Evolutionary conservation across 2,329 filamentous ascomycete genomes (phyloP).

Genomic region (Epicoccum sorghinum): DNA sequence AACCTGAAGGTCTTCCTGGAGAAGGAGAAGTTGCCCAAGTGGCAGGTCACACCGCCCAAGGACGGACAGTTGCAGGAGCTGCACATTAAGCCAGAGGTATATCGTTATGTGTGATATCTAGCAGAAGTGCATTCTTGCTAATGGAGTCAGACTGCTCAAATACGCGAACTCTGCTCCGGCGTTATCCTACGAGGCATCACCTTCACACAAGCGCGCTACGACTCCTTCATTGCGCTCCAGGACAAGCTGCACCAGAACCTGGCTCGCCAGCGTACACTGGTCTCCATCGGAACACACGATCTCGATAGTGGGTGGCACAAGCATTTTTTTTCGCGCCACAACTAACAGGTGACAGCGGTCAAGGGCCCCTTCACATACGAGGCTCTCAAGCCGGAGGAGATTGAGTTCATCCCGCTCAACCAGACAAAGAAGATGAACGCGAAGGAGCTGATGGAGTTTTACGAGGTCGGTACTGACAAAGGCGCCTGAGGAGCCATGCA

Average conservation of each 20-base stretch:
- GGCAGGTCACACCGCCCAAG: slow-evolving; percentile 73
- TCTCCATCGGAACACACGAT: slow-evolving; percentile 98
- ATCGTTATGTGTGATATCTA: slow-evolving; percentile 12
- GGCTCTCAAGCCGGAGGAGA: slow-evolving; percentile 86
- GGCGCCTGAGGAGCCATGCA: neutral
- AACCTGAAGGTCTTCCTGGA: slow-evolving; percentile 95
- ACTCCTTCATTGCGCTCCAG: slow-evolving; percentile 96
- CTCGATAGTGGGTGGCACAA: slow-evolving; percentile 66
- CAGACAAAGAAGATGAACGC: slow-evolving; percentile 87
- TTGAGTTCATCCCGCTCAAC: slow-evolving; percentile 89
- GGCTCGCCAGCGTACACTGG: slow-evolving; percentile 87
- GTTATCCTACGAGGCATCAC: slow-evolving; percentile 89
- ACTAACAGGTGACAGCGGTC: slow-evolving; percentile 58
- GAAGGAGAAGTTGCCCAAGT: slow-evolving; percentile 77
- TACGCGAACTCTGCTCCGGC: slow-evolving; percentile 87
- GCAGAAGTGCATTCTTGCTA: slow-evolving; percentile 8
- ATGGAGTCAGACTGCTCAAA: slow-evolving; percentile 67
- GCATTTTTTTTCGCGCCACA: neutral
- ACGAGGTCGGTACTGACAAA: slow-evolving; percentile 61
- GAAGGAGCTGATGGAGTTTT: slow-evolving; percentile 90
- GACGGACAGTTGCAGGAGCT: slow-evolving; percentile 79
- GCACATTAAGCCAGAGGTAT: slow-evolving; percentile 72
- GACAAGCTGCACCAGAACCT: slow-evolving; percentile 98
- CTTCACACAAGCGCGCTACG: slow-evolving; percentile 89
- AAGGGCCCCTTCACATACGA: slow-evolving; percentile 97